Conservation (phyloP, 495 filamentous ascomycete species). For the Evansstolkia leycettana region DNA sequence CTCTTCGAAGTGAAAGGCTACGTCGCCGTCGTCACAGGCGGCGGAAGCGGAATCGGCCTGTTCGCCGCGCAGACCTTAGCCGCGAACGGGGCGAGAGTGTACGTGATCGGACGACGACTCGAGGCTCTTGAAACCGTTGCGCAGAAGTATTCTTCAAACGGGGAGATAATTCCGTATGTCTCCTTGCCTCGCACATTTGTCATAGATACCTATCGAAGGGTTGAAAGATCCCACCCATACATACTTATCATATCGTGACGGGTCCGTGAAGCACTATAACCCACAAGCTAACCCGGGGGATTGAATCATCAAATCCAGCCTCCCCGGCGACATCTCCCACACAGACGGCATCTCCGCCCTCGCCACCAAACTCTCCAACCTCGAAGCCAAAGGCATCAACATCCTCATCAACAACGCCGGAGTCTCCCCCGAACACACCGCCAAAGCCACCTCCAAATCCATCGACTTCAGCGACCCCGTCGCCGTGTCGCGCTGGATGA, state of each 20-base stretch:
- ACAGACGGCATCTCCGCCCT: constrained; percentile 20
- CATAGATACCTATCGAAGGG: too few species aligned
- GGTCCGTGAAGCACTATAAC: too few species aligned
- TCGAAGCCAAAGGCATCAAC: constrained; percentile 15
- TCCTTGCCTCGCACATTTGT: background rate
- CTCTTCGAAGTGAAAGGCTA: constrained; percentile 51
- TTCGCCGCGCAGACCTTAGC: constrained; percentile 23
- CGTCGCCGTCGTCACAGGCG: constrained; percentile 38
- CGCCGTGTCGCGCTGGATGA: constrained; percentile 3
- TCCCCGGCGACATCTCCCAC: constrained; percentile 18
- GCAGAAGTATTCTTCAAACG: constrained; percentile 12
- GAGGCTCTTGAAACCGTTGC: constrained; percentile 6
- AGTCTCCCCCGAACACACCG: constrained; percentile 2
- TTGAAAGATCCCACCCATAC: background rate
- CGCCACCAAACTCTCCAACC: constrained; percentile 8
- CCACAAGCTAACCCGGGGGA: too few species aligned
- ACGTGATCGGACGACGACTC: constrained; percentile 6
- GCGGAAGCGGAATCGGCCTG: constrained; percentile 22
- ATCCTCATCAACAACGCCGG: constrained; percentile 25
- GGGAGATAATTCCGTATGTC: constrained; percentile 26
- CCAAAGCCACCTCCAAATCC: background rate
- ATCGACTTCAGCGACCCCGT: constrained; percentile 2
- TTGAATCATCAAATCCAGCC: background rate
- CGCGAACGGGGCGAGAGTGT: constrained; percentile 14
- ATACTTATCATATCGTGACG: too few species aligned